Base-by-base conservation (phyloP, 192 early-diverging fungal genomes). In the Podila minutissima region DNA sequence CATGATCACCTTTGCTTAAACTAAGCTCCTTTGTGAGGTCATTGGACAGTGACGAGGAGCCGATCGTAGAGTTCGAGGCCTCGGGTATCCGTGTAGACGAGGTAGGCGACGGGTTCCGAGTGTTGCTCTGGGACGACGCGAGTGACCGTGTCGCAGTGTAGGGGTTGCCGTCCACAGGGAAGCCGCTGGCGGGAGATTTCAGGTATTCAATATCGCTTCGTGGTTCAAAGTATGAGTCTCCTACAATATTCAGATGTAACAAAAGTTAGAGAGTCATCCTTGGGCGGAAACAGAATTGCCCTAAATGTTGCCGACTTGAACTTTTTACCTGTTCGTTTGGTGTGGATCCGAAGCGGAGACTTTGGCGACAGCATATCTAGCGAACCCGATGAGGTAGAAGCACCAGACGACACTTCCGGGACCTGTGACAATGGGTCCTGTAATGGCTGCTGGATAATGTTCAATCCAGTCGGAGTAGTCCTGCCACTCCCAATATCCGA, bases 111-210 rank as follows among this genome's bases (percentile, higher is more conserved):
- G 35, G 20, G n/a, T 10, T 9, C 1, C 7, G 31, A 5, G 35
- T 20, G 10, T 24, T 32, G 22, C 12, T 28, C 28, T 65, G 22
- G 28, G 64, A 53, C 13, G 67, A 75, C 15, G 67, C 32, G 0
- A 35, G 46, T n/a, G 38, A 26, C 1, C 51, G 58, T 29, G 20
- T 37, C 19, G 60, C 5, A 1, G 67, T 3, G 35, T 74, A 74
- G 8, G 63, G 73, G 37, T 74, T 63, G 5, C 64, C 64, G 24
- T 59, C 64, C 0, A 67, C 3, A 20, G 64, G 64, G 35, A 66
- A 64, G 15, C 48, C 48, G 1, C 37, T 61, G 17, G 29, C 17
- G 3, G 64, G 73, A 1, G 60, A 74, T 8, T 24, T n/a, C 9
- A 46, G 49, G 35, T 51, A 24, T 19, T 13, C 29, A 12, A 32